phyloP scores from a whole-genome alignment of 257 asterid genomes.

The Solanum medicagineum region DNA sequence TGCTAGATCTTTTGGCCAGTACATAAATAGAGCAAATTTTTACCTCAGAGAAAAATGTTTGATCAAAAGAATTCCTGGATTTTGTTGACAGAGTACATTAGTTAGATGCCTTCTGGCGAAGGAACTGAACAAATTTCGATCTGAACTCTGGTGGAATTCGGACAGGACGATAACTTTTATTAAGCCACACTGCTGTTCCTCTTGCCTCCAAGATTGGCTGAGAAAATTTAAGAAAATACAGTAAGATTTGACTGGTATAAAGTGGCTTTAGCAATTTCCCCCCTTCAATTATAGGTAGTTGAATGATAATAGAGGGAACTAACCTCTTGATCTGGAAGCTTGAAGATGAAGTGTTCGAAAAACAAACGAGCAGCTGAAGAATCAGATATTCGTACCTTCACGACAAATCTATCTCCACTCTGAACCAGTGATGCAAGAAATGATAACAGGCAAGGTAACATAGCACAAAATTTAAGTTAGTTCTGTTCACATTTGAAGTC shows the following conservation, averaged over 20 bases:
- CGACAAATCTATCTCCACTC: conserved; percentile 81
- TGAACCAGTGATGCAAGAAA: conserved; percentile 10
- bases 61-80: not conserved
- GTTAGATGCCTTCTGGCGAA: conserved; percentile 31
- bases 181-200: conserved; percentile 79
- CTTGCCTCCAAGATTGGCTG: conserved; percentile 83
- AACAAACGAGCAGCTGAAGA: conserved; percentile 69
- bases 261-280: not conserved
- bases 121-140: conserved; percentile 52
- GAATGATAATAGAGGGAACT: not conserved
- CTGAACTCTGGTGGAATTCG: conserved; percentile 63
- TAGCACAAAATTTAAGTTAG: not conserved
- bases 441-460: not conserved
- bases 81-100: not conserved
- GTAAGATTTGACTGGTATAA: not conserved
- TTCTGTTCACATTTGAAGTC: not conserved
- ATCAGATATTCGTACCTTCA: conserved; percentile 55
- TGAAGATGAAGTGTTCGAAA: conserved; percentile 70
- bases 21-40: not conserved
- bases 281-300: not conserved
- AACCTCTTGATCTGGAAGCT: conserved; percentile 69
- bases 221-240: not conserved
- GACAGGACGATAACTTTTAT: conserved; percentile 71
- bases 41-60: not conserved
- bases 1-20: not conserved